Evolutionary conservation across 345 rosid species (phyloP).

Genomic region (Jatropha curcas): DNA sequence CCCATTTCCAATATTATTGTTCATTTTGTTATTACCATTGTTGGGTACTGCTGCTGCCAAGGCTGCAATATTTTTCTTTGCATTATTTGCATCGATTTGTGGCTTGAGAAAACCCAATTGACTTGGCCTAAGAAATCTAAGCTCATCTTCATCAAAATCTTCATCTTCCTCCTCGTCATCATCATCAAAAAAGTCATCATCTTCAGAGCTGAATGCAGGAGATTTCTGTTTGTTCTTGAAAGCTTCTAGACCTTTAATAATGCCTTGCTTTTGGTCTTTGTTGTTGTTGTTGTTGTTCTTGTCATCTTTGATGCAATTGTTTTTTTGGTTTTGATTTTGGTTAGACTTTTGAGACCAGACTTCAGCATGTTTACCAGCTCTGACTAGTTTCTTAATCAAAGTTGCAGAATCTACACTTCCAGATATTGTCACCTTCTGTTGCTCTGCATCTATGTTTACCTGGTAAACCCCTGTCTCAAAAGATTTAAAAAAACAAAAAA

Average conservation of each 20-base stretch:
- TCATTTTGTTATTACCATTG: constrained; percentile 32
- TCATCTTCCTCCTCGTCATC: constrained; percentile 43
- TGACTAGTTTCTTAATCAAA: constrained; percentile 67
- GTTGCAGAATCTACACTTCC: constrained; percentile 63
- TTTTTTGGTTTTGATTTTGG: constrained; percentile 46
- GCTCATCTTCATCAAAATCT: constrained; percentile 36
- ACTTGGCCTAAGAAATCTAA: constrained; percentile 33
- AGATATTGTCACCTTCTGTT: constrained; percentile 69
- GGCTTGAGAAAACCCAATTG: constrained; percentile 40
- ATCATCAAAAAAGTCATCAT: constrained; percentile 44
- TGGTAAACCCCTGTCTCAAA: constrained; percentile 60
- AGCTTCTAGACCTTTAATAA: constrained; percentile 43
- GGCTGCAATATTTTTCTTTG: constrained; percentile 44
- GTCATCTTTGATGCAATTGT: constrained; percentile 38
- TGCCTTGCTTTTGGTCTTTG: constrained; percentile 51
- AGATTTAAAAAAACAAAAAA: background rate
- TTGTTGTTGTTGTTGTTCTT: constrained; percentile 40
- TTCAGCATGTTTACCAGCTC: constrained; percentile 79
- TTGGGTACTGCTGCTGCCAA: constrained; percentile 18
- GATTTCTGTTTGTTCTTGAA: constrained; percentile 51
- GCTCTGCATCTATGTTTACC: constrained; percentile 69
- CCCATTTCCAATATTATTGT: constrained; percentile 32
- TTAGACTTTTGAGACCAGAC: constrained; percentile 61
- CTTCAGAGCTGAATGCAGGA: constrained; percentile 35
- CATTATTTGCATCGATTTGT: constrained; percentile 41